Evolutionary conservation across 2,329 filamentous ascomycete species (phyloP).

Genomic region (Ophiostoma himal-ulmi): DNA sequence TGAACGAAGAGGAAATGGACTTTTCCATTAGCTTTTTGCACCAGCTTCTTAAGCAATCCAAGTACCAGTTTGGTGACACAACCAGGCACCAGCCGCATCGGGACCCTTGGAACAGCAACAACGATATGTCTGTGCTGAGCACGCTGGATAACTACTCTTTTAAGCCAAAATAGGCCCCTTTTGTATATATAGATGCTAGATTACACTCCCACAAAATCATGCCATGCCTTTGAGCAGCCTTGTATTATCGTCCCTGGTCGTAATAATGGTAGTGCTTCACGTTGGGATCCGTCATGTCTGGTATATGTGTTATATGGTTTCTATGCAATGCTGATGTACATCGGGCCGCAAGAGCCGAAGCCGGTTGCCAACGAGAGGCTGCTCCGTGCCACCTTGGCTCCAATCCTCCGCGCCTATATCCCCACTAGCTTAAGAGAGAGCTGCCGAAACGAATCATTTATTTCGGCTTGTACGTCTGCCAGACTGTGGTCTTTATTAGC

Average conservation of each 20-base stretch:
- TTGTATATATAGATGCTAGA: neutral
- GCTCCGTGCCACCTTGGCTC: neutral
- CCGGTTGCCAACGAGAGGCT: neutral
- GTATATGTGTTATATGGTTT: neutral
- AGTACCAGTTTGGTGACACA: neutral
- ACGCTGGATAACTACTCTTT: neutral
- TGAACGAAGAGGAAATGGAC: conserved; percentile 37
- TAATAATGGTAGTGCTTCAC: neutral
- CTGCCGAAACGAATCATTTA: conserved; percentile 30
- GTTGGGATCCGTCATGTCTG: neutral
- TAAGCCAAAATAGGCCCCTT: neutral
- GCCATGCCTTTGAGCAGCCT: neutral
- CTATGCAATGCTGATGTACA: conserved; percentile 13
- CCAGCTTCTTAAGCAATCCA: conserved; percentile 34
- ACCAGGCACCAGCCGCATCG: neutral
- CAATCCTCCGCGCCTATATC: neutral
- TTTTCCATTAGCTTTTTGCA: conserved; percentile 46
- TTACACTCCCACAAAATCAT: neutral
- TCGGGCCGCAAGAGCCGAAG: neutral
- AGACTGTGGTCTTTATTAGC: conserved; percentile 38
- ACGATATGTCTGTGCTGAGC: neutral
- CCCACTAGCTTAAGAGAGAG: neutral
- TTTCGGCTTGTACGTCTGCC: conserved; percentile 46
- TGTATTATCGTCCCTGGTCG: neutral
- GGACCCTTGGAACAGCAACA: neutral